These are phyloP conservation scores for Aspergillus thermomutatus DNA, from an alignment of 2,329 filamentous ascomycete species.

Conservation along the genomic window DNA sequence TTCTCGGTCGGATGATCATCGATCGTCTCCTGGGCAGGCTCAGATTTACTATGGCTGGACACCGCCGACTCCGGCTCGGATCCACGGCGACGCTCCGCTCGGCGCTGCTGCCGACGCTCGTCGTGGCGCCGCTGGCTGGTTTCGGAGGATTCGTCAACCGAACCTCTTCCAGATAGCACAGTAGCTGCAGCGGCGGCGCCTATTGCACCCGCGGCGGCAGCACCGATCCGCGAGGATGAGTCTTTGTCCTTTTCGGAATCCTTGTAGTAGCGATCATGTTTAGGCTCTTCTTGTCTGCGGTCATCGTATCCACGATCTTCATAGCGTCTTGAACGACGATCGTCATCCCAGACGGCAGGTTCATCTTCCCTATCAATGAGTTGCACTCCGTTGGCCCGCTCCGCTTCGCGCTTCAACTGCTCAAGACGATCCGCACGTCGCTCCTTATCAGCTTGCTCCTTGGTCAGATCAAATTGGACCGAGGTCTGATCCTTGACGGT, in stretches of 20 bases:
- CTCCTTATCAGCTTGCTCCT: conserved; percentile 54
- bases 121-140: conserved; percentile 32
- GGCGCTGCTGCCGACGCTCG: conserved; percentile 36
- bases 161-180: conserved; percentile 31
- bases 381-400: conserved; percentile 21
- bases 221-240: conserved; percentile 30
- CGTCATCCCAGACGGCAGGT: conserved; percentile 12
- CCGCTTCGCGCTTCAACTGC: conserved; percentile 18
- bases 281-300: conserved; percentile 11
- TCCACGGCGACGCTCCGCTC: conserved; percentile 37
- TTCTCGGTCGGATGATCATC: conserved; percentile 17
- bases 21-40: conserved; percentile 12
- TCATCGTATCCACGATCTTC: conserved; percentile 19
- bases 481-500: conserved; percentile 40
- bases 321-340: conserved; percentile 15
- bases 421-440: conserved; percentile 28
- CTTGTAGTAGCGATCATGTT: background rate
- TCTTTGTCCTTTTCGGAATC: conserved; percentile 26
- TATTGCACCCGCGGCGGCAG: conserved; percentile 50
- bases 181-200: conserved; percentile 48
- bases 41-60: conserved; percentile 23
- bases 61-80: conserved; percentile 20
- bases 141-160: conserved; percentile 28
- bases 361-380: conserved; percentile 29
- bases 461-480: conserved; percentile 57